Evolutionary conservation across 2,329 filamentous ascomycete species (phyloP), one percentile per base, ranked within the genome.

Genomic region (Aspergillus sp.): DNA sequence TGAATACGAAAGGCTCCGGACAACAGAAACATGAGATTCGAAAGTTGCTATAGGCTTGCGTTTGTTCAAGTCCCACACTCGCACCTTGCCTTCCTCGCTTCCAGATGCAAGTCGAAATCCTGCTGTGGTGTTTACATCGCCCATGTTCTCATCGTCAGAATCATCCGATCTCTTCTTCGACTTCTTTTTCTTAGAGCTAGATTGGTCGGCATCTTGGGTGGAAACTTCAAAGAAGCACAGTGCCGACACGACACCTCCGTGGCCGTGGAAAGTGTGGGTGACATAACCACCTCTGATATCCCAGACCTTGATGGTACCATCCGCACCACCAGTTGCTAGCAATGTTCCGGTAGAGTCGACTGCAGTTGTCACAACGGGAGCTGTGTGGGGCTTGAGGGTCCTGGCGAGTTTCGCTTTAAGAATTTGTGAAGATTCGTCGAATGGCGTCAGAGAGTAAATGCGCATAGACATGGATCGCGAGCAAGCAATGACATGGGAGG

Each of bases 381-480:
- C 90, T 0, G 82, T 79, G 62, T 97, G 93, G 6, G 93, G 90
- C 65, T 95, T 96, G 29, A 96, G 68, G 3, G 88, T 90, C 56
- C 90, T 82, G 11, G 87, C 65, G 11, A 94, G 80, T 39, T 84
- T 81, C 13, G 83, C 69, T 42, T 83, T 79, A 48, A 90, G 76
- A 5, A 73, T 68, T 37, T 74, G 74, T 32, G 79, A 74, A 13
- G 78, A 74, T 27, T 73, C 65, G 42, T 72, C 72, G 13, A 80
- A 79, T 27, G 75, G 72, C 40, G 77, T 76, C 27, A 98, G 75
- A 12, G 85, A 71, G 69, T 88, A 97, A 53, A 97, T 90, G 61
- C 88, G 86, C 90, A 97, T 94, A 6, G 90, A 90, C 43, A 96
- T 76, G n/a, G 91, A 97, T 54, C 91, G 84, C 12, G 93, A 98